Evolutionary conservation across 257 asterid genomes (phyloP).

Genomic region (Avicennia marina): DNA sequence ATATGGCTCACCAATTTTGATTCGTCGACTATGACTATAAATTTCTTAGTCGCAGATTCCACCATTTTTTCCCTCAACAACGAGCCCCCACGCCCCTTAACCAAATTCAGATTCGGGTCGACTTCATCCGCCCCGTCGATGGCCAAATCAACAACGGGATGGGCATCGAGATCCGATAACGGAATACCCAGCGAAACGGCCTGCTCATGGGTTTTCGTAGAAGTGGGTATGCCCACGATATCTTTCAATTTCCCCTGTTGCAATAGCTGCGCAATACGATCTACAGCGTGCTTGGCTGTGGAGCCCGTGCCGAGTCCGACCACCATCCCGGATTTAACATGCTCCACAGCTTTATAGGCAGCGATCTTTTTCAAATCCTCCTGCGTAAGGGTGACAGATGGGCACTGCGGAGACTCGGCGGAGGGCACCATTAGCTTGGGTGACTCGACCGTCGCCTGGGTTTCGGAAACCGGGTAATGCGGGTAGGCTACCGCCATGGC

Average conservation of each 20-base stretch:
- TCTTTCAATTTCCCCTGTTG: slow-evolving; percentile 36
- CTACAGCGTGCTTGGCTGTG: slow-evolving; percentile 65
- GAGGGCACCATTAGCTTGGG: slow-evolving; percentile 30
- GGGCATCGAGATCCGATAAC: slow-evolving; percentile 53
- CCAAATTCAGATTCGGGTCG: slow-evolving; percentile 56
- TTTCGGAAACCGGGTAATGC: slow-evolving; percentile 24
- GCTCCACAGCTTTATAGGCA: slow-evolving; percentile 64
- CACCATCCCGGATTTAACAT: slow-evolving; percentile 56
- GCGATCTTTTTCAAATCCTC: slow-evolving; percentile 58
- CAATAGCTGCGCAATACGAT: slow-evolving; percentile 43
- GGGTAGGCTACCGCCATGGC: slow-evolving; percentile 55
- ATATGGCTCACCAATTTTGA: slow-evolving; percentile 46
- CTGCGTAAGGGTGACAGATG: slow-evolving; percentile 31
- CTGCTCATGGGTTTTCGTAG: slow-evolving; percentile 42
- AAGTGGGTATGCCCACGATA: slow-evolving; percentile 53
- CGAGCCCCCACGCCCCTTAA: slow-evolving; percentile 65
- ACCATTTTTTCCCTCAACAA: slow-evolving; percentile 58
- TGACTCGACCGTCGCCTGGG: slow-evolving; percentile 24
- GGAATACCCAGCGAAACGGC: slow-evolving; percentile 55
- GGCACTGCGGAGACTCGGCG: slow-evolving; percentile 16
- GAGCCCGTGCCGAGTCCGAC: slow-evolving; percentile 65
- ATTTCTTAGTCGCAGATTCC: slow-evolving; percentile 47
- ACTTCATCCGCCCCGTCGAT: slow-evolving; percentile 78
- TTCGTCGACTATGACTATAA: slow-evolving; percentile 53
- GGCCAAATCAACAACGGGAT: slow-evolving; percentile 53